phyloP scores from a whole-genome alignment of 169 alveolate genomes.

The Babesia ovata region DNA sequence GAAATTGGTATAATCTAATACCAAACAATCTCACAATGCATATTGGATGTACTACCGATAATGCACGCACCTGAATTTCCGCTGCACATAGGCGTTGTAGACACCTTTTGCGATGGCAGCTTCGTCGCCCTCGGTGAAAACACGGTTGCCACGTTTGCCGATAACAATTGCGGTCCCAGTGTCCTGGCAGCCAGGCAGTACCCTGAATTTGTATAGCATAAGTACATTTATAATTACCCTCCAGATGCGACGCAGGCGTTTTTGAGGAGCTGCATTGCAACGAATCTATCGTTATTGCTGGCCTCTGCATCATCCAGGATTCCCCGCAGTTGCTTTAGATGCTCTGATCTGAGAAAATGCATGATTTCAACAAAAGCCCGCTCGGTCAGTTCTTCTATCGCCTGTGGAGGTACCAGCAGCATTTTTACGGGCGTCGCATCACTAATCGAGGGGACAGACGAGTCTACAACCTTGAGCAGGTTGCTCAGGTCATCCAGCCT shows the following conservation, averaged over 20 bases:
- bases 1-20: background rate
- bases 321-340: constrained; percentile 70
- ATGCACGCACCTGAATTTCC: constrained; percentile 70
- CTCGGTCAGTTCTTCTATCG: constrained; percentile 66
- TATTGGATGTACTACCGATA: background rate
- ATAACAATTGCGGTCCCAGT: constrained; percentile 88
- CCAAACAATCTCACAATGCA: background rate
- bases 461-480: constrained; percentile 20
- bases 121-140: constrained; percentile 70
- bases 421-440: constrained; percentile 34
- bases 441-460: background rate
- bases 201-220: constrained; percentile 18
- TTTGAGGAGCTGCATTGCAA: constrained; percentile 81
- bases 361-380: constrained; percentile 75
- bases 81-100: constrained; percentile 81
- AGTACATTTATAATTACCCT: constrained; percentile 24
- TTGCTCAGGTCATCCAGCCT: constrained; percentile 58
- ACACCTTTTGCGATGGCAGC: constrained; percentile 81
- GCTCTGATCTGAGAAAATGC: constrained; percentile 75
- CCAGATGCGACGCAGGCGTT: constrained; percentile 82
- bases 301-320: constrained; percentile 79
- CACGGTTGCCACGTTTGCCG: constrained; percentile 79
- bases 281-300: constrained; percentile 80
- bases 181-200: constrained; percentile 89
- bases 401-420: constrained; percentile 68